These are phyloP conservation scores for Phoenix roebelenii DNA, from an alignment of 176 grass and related monocot genomes.

Conservation along the genomic window DNA sequence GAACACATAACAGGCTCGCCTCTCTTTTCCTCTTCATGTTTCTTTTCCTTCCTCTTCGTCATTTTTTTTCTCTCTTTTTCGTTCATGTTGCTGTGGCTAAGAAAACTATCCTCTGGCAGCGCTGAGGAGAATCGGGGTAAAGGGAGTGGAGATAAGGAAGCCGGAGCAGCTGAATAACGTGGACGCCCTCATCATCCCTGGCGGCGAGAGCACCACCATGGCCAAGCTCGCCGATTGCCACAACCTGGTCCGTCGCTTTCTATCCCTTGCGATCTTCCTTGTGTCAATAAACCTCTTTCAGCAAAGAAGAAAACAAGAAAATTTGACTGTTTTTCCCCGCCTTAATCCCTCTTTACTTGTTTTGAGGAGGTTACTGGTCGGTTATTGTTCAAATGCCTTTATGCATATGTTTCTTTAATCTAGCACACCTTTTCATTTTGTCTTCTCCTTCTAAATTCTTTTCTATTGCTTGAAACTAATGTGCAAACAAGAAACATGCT, in stretches of 20 bases:
- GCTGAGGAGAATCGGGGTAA: conserved; percentile 83
- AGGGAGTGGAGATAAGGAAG: conserved; percentile 78
- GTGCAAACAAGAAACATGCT: too few relatives aligned
- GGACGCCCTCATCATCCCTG: conserved; percentile 89
- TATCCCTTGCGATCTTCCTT: too few relatives aligned
- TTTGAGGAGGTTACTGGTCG: too few relatives aligned
- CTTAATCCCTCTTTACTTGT: too few relatives aligned
- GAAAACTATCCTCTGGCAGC: conserved; percentile 20
- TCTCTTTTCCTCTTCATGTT: background rate
- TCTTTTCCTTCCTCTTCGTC: background rate
- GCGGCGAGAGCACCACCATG: conserved; percentile 99
- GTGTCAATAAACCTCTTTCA: too few relatives aligned
- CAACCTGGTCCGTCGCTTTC: conserved; percentile 41
- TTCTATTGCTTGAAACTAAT: too few relatives aligned
- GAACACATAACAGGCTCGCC: conserved; percentile 68
- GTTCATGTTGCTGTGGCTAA: background rate
- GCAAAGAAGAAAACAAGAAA: too few relatives aligned
- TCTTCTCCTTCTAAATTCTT: too few relatives aligned
- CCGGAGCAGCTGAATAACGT: conserved; percentile 56
- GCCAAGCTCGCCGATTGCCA: conserved; percentile 87
- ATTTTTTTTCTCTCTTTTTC: background rate
- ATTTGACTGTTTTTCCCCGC: too few relatives aligned
- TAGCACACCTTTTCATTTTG: too few relatives aligned
- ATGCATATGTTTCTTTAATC: too few relatives aligned
- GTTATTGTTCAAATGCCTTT: too few relatives aligned